Conservation (phyloP, 1,284 basidiomycete species). For the Macrocystidia cucumis region DNA sequence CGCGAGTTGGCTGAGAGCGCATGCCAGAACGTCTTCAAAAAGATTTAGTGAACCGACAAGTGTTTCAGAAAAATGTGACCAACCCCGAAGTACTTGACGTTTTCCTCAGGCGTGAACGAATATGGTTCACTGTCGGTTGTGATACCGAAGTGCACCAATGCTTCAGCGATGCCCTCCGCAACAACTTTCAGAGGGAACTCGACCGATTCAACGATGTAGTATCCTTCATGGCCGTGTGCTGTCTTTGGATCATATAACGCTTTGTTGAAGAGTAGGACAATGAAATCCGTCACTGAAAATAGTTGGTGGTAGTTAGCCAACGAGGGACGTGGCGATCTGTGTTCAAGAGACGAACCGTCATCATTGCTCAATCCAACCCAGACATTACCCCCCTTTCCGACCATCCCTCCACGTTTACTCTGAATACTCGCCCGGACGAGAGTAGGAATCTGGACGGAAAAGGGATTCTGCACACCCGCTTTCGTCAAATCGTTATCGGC, state of each 20-base stretch:
- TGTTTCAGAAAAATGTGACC: slow-evolving; percentile 6
- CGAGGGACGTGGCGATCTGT: background rate
- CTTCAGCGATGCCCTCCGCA: slow-evolving; percentile 17
- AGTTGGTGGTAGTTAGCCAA: background rate
- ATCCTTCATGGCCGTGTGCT: slow-evolving; percentile 39
- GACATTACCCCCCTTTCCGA: slow-evolving; percentile 36
- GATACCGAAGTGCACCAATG: slow-evolving; percentile 19
- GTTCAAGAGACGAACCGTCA: slow-evolving; percentile 25
- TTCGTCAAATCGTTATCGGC: slow-evolving; percentile 26
- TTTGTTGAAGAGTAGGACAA: slow-evolving; percentile 29
- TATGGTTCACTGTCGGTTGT: slow-evolving; percentile 22
- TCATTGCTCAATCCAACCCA: slow-evolving; percentile 40
- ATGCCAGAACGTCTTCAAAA: too few relatives aligned
- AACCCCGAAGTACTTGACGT: slow-evolving; percentile 26
- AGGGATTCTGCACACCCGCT: slow-evolving; percentile 26
- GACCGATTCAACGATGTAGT: slow-evolving; percentile 42
- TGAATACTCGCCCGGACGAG: slow-evolving; percentile 23
- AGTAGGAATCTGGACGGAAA: slow-evolving; percentile 27
- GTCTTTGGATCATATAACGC: slow-evolving; percentile 22
- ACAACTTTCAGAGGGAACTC: slow-evolving; percentile 29
- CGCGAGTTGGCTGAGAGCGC: too few relatives aligned
- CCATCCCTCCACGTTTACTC: slow-evolving; percentile 29
- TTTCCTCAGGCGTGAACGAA: slow-evolving; percentile 27
- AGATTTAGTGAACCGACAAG: too few relatives aligned
- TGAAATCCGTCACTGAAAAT: slow-evolving; percentile 29